A percentile compares a stretch with the other conserved stretches of the same genome.
Evolutionary conservation across 2,329 filamentous ascomycete species (phyloP).

Genomic region (Dichotomopilus funicola): DNA sequence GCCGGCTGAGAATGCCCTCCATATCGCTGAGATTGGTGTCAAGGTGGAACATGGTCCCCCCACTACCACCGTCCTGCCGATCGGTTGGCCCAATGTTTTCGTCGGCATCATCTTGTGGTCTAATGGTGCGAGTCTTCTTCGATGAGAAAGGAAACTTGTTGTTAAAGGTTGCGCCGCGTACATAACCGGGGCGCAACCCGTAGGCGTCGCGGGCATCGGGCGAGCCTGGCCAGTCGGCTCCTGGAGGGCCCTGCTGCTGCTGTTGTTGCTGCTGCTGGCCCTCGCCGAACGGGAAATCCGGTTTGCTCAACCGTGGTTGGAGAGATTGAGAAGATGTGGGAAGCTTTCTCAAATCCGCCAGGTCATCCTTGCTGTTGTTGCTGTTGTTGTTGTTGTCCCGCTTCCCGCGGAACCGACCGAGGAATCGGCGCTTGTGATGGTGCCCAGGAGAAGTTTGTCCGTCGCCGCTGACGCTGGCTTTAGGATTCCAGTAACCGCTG

Average conservation of each 20-base stretch:
- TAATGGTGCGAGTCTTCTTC: conserved; percentile 46
- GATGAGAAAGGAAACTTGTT: conserved; percentile 55
- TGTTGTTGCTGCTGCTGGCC: conserved; percentile 1
- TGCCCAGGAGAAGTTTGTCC: conserved; percentile 54
- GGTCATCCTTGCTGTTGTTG: conserved; percentile 31
- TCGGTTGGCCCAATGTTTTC: conserved; percentile 57
- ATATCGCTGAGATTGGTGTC: conserved; percentile 87
- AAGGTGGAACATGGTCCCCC: conserved; percentile 63
- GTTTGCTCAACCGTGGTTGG: conserved; percentile 42
- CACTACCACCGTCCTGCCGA: conserved; percentile 34
- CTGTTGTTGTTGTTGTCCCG: conserved; percentile 30
- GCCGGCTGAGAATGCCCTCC: conserved; percentile 78
- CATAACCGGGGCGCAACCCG: conserved; percentile 13
- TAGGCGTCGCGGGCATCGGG: conserved; percentile 29
- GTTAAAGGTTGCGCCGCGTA: conserved; percentile 48
- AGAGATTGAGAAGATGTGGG: conserved; percentile 50
- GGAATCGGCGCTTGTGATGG: conserved; percentile 45
- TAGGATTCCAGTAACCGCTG: conserved; percentile 49
- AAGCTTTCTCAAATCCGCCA: conserved; percentile 39
- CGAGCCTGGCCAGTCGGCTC: conserved; percentile 23
- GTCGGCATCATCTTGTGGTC: conserved; percentile 46
- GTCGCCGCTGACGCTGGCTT: conserved; percentile 39
- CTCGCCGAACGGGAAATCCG: conserved; percentile 38
- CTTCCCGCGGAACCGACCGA: conserved; percentile 45
- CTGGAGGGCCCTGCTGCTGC: conserved; percentile 4